Evolutionary conservation across 2,329 filamentous ascomycete species (phyloP).

Genomic region (Leptographium galeiforme): DNA sequence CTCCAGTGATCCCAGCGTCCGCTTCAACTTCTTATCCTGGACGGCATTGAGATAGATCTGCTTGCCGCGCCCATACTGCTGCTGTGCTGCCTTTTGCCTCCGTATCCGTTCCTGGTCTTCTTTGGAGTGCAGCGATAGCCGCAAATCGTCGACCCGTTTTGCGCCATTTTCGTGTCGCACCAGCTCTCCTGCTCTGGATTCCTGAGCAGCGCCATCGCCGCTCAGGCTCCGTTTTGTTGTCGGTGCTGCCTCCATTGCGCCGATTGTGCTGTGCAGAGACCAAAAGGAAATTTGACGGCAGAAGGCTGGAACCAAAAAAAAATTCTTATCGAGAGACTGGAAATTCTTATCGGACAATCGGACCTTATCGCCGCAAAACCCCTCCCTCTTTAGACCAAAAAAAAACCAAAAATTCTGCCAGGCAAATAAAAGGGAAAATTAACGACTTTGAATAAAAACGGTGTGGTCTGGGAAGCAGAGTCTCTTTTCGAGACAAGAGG

Average conservation of each 20-base stretch:
- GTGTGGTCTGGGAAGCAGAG: background rate
- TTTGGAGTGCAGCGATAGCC: slow-evolving; percentile 38
- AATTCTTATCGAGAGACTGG: background rate
- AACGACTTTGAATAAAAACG: background rate
- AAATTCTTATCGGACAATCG: background rate
- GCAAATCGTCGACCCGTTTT: slow-evolving; percentile 31
- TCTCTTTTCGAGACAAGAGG: background rate
- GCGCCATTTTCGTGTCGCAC: slow-evolving; percentile 32
- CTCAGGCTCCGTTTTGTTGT: background rate
- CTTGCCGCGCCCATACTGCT: slow-evolving; percentile 72
- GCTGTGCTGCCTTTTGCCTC: slow-evolving; percentile 49
- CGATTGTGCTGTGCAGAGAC: background rate
- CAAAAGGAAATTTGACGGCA: background rate
- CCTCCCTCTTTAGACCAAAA: background rate
- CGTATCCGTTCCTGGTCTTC: slow-evolving; percentile 36
- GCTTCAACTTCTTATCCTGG: slow-evolving; percentile 80
- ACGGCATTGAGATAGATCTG: slow-evolving; percentile 52
- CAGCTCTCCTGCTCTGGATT: background rate
- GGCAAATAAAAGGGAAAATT: background rate
- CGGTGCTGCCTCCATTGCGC: background rate
- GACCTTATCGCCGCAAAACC: background rate
- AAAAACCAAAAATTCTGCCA: slow-evolving; percentile 1
- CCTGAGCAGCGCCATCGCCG: background rate
- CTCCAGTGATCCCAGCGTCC: slow-evolving; percentile 67
- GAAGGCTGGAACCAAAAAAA: slow-evolving; percentile 2